Evolutionary conservation across 129 eudicot genomes (phyloP), one percentile per base, ranked within the genome.

Genomic region (Artemisia annua): DNA sequence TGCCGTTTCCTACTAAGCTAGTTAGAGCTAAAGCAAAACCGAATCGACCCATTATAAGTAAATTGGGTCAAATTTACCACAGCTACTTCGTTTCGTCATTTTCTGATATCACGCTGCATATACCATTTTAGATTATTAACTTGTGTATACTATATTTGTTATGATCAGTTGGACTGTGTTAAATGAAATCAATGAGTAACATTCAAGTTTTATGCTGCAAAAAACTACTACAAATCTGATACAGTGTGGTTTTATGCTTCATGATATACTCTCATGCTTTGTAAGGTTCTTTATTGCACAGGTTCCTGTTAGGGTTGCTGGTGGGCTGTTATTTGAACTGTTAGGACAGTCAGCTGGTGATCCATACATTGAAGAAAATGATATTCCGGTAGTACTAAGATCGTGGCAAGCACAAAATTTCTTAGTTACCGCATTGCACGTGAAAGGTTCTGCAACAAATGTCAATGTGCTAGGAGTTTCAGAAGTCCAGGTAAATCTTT

Each of bases 331-430:
- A 20, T 88, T 88, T 83, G 91, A 86, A 64, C 91, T 86, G 3
- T 72, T 86, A 48, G 91, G 91, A 24, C 96, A 84, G 79, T 89
- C 96, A 17, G 91, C 84, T 13, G 91, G 96, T 20, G 96, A 89
- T 78, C 96, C 96, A 26, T 67, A 32, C 82, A 78, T 69, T 49
- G 87, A 86, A 61, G 96, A 88, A 82, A 89, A 89, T 70, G 96
- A 89, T 32, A 84, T 89, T 68, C 96, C 91, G 0, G 84, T 86
- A 32, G 96, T 89, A 39, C 18, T 89, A 43, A 72, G 96, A 24
- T 86, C 96, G 11, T 89, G 91, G 91, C 91, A 89, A 77, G 87
- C 91, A 12, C 96, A 86, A 19, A 89, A 89, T 73, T 89, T 83
- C 26, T 48, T 89, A 74, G 75, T 89, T 43, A 89, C 91, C 54